Conservation (phyloP, 192 early-diverging fungal species). For the Backusella tarrabulga region DNA sequence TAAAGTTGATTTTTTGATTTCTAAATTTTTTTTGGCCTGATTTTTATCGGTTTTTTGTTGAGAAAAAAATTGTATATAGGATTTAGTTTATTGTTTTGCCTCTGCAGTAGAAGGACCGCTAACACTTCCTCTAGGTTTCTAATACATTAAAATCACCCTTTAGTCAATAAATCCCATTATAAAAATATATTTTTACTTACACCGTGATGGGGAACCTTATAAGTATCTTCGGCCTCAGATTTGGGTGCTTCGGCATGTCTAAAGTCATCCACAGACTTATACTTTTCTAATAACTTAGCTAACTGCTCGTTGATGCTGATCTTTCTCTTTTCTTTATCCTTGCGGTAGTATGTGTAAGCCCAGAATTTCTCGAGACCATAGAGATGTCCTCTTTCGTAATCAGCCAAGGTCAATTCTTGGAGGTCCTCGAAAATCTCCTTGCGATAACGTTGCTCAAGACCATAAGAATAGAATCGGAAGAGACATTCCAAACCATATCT, state of each 20-base stretch:
- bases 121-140: background rate
- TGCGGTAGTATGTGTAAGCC: slow-evolving; percentile 90
- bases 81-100: background rate
- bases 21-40: background rate
- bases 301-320: slow-evolving; percentile 55
- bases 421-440: slow-evolving; percentile 87
- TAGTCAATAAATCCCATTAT: background rate
- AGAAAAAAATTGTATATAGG: background rate
- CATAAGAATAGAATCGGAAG: slow-evolving; percentile 97
- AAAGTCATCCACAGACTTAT: slow-evolving; percentile 62
- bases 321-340: slow-evolving; percentile 72
- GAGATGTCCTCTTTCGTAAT: slow-evolving; percentile 70
- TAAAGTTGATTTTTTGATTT: background rate
- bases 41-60: background rate
- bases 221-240: slow-evolving; percentile 25
- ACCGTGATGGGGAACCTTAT: slow-evolving; percentile 36
- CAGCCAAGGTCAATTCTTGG: slow-evolving; percentile 76
- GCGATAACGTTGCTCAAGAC: slow-evolving; percentile 87
- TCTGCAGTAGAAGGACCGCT: background rate
- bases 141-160: background rate
- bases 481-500: slow-evolving; percentile 94
- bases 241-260: slow-evolving; percentile 33
- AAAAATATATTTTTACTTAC: slow-evolving; percentile 16
- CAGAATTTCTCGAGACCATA: slow-evolving; percentile 97
- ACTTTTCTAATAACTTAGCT: slow-evolving; percentile 56